Evolutionary conservation across 2,329 filamentous ascomycete genomes (phyloP).

Genomic region (Diaporthe citriasiana): DNA sequence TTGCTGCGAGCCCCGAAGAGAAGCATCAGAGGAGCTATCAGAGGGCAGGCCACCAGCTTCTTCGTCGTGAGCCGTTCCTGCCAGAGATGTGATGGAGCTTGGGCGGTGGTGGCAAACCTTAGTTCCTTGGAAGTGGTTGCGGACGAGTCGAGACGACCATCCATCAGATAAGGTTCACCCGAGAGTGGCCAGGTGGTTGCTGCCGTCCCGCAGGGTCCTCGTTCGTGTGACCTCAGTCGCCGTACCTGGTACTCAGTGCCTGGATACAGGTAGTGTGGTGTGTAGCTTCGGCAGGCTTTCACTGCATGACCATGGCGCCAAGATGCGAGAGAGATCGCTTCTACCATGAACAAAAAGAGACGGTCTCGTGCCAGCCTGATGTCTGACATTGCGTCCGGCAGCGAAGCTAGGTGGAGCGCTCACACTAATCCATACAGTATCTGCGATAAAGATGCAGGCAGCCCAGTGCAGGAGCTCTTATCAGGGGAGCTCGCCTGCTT

Average conservation of each 20-base stretch:
- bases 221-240: slow-evolving; percentile 5
- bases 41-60: too few relatives aligned
- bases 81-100: background rate
- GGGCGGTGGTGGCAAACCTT: background rate
- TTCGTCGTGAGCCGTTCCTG: background rate
- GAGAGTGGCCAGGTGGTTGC: slow-evolving; percentile 11
- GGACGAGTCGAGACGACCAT: slow-evolving; percentile 16
- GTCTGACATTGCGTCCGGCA: slow-evolving; percentile 19
- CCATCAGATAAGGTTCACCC: slow-evolving; percentile 25
- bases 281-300: background rate
- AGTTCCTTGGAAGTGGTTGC: slow-evolving; percentile 4
- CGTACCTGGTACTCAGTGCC: background rate
- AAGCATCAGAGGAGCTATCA: background rate
- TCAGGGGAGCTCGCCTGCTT: slow-evolving; percentile 11
- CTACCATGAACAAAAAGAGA: background rate
- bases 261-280: background rate
- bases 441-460: background rate
- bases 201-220: slow-evolving; percentile 21
- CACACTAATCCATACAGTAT: background rate
- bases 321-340: too few relatives aligned
- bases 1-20: background rate
- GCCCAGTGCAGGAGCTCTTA: slow-evolving; percentile 23
- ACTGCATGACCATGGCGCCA: background rate
- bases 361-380: slow-evolving; percentile 24
- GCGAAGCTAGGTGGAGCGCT: background rate